A percentile compares a stretch with the other conserved stretches of the same genome.
Conservation (phyloP, 139 green algal species). For the Chlorella sp. region DNA sequence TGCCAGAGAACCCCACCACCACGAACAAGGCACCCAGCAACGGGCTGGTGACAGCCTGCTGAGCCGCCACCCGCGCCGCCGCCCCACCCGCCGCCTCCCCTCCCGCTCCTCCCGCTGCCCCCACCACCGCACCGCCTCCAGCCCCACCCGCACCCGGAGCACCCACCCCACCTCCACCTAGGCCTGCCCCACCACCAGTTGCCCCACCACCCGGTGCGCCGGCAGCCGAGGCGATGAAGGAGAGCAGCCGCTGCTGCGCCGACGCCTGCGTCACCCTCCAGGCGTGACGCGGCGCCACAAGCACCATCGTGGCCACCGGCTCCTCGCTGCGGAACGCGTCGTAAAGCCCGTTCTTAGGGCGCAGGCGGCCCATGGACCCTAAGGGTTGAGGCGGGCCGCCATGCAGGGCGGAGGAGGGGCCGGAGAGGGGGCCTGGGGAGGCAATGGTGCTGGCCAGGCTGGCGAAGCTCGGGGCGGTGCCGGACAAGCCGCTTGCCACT, state of each 20-base stretch:
- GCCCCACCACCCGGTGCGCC: no score
- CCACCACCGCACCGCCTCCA: not conserved
- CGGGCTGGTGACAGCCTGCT: not conserved
- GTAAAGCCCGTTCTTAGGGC: constrained; percentile 13
- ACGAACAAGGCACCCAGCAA: constrained; percentile 19
- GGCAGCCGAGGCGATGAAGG: no score
- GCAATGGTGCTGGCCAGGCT: no score
- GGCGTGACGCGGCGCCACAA: constrained; percentile 15
- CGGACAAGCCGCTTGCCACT: no score
- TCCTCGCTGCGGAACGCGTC: constrained; percentile 28
- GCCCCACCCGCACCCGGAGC: not conserved
- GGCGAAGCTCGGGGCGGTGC: no score
- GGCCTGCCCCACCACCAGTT: no score
- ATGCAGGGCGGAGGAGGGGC: no score
- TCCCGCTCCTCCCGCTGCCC: not conserved
- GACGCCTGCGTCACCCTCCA: not conserved
- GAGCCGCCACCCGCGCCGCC: not conserved
- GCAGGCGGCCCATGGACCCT: no score
- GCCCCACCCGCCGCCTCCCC: not conserved
- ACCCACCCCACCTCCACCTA: not conserved
- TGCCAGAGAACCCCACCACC: constrained; percentile 24
- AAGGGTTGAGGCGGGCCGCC: no score
- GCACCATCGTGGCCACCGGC: constrained; percentile 9
- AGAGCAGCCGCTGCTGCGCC: not conserved
- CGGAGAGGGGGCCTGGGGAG: no score